phyloP scores from a whole-genome alignment of 805 yeast species.

The Cephaloascus albidus region DNA sequence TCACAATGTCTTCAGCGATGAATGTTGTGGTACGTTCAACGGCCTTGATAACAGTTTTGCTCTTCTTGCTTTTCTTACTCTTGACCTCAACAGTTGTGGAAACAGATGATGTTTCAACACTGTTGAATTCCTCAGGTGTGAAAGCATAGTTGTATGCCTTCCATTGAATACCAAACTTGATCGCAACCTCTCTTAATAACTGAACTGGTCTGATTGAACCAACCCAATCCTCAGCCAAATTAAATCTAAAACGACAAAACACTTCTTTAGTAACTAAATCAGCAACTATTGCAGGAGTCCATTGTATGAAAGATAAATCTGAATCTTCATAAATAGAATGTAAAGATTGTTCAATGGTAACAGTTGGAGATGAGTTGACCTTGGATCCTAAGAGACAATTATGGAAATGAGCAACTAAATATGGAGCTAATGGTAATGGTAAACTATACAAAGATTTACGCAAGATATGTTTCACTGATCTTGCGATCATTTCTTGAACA shows the following conservation, averaged over 20 bases:
- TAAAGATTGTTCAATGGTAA: conserved; percentile 31
- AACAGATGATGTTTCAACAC: conserved; percentile 13
- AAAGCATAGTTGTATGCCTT: conserved; percentile 39
- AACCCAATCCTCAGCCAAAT: conserved; percentile 42
- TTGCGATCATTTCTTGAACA: conserved; percentile 64
- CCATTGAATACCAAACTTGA: conserved; percentile 86
- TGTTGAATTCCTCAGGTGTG: conserved; percentile 29
- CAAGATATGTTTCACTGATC: conserved; percentile 70
- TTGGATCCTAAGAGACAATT: conserved; percentile 55
- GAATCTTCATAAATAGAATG: conserved; percentile 29
- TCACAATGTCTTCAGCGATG: conserved; percentile 50
- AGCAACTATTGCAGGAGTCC: conserved; percentile 37
- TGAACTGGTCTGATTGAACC: conserved; percentile 25
- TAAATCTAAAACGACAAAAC: conserved; percentile 51
- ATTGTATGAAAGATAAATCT: conserved; percentile 29
- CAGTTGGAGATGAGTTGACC: conserved; percentile 28
- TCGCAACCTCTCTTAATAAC: conserved; percentile 62
- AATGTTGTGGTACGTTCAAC: conserved; percentile 31
- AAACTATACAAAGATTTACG: conserved; percentile 34
- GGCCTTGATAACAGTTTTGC: conserved; percentile 6
- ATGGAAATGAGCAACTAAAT: conserved; percentile 60
- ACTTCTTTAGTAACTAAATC: conserved; percentile 44
- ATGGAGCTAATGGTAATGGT: conserved; percentile 48
- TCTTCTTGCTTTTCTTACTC: conserved; percentile 20
- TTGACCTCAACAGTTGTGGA: conserved; percentile 4